Conservation (phyloP, 2,329 filamentous ascomycete genomes). For the Colletotrichum sidae region DNA sequence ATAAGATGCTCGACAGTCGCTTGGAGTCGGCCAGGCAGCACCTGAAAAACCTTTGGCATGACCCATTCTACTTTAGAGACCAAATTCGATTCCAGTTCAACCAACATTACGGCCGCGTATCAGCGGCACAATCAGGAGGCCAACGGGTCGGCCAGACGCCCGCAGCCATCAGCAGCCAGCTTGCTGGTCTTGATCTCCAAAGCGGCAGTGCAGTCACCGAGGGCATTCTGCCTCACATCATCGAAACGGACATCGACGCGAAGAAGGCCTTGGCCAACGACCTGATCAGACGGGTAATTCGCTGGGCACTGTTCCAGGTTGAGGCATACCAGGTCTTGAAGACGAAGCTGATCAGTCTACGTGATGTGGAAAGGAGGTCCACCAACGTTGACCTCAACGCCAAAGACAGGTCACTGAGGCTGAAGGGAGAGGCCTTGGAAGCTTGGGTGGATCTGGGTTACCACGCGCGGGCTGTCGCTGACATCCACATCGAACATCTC, state of each 20-base stretch:
- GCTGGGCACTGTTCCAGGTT: conserved; percentile 1
- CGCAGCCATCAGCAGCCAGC: no score
- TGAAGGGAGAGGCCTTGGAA: neutral
- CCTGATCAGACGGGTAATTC: conserved; percentile 15
- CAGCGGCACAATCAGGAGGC: neutral
- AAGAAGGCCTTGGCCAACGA: conserved; percentile 28
- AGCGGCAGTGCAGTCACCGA: no score
- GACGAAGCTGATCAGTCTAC: neutral
- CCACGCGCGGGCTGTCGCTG: conserved; percentile 6
- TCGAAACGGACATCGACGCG: conserved; percentile 19
- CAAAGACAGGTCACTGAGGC: neutral
- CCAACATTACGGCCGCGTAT: conserved; percentile 7
- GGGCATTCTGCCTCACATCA: conserved; percentile 12
- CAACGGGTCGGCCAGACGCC: no score
- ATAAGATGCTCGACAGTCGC: neutral
- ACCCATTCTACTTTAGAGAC: conserved; percentile 3
- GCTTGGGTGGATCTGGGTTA: conserved; percentile 13
- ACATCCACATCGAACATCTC: neutral
- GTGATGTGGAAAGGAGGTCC: neutral
- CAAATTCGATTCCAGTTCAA: neutral
- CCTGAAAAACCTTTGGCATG: neutral
- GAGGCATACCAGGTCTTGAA: conserved; percentile 9
- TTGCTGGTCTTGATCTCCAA: no score
- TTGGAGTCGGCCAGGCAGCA: neutral
- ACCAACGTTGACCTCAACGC: neutral